A percentile compares a stretch with the other conserved stretches of the same genome.
phyloP scores from a whole-genome alignment of 192 early-diverging fungal genomes.

The Jimgerdemannia flammicorona region DNA sequence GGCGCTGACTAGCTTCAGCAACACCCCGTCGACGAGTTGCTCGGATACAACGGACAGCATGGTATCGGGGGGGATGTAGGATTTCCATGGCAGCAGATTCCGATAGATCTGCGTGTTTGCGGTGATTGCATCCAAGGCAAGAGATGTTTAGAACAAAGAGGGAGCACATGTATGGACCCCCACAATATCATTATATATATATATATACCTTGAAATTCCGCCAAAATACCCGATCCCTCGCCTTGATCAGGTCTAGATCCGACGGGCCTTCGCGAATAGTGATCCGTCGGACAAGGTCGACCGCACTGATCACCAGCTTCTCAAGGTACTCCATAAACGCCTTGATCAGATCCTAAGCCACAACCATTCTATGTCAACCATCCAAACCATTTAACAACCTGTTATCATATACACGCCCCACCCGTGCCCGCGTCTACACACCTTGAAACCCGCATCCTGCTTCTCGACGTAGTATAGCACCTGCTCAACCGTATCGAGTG shows the following conservation, averaged over 20 bases:
- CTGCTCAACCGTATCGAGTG: conserved; percentile 21
- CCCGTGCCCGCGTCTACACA: conserved; percentile 4
- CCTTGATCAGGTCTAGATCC: conserved; percentile 1
- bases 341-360: conserved; percentile 3
- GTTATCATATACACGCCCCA: neutral
- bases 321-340: conserved; percentile 7
- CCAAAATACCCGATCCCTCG: conserved; percentile 23
- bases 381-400: neutral
- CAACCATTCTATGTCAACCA: neutral
- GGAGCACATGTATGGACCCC: neutral
- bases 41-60: neutral
- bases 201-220: conserved; percentile 21
- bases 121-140: neutral
- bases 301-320: conserved; percentile 14
- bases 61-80: neutral
- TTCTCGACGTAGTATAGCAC: conserved; percentile 32
- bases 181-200: neutral
- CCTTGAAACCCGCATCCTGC: conserved; percentile 19
- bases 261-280: neutral
- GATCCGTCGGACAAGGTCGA: conserved; percentile 12
- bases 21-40: neutral
- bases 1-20: neutral
- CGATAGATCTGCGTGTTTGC: conserved; percentile 4
- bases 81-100: conserved; percentile 6
- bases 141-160: neutral